Percentiles rank a stretch among this genome's conserved stretches.
Conservation (phyloP, 768 basidiomycete genomes). For the Butyriboletus loyo region DNA sequence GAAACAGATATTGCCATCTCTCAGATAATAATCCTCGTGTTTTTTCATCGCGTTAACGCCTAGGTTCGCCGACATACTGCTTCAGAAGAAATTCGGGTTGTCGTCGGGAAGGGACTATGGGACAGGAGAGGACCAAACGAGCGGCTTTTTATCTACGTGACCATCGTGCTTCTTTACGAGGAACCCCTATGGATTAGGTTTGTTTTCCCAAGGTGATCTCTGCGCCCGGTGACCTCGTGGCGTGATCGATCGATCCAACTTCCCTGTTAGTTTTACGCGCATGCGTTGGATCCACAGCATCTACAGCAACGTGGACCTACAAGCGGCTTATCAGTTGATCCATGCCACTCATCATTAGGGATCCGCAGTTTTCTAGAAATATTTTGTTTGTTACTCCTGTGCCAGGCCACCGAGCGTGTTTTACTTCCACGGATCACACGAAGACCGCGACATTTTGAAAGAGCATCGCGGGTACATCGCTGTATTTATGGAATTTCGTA, state of each 20-base stretch:
- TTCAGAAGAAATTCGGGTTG: background rate
- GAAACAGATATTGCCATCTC: constrained; percentile 52
- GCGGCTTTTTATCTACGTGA: constrained; percentile 14
- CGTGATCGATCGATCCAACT: background rate
- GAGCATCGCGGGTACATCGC: constrained; percentile 8
- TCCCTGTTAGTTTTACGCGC: background rate
- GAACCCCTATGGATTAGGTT: background rate
- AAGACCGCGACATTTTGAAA: background rate
- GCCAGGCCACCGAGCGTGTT: constrained; percentile 1
- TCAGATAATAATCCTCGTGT: constrained; percentile 46
- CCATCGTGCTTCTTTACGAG: constrained; percentile 3
- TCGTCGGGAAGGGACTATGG: background rate
- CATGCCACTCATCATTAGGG: background rate
- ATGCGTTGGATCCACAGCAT: background rate
- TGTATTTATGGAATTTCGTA: background rate
- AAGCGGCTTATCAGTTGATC: constrained; percentile 14
- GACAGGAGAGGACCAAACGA: background rate
- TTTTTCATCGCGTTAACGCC: constrained; percentile 20
- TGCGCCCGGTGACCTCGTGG: constrained; percentile 11
- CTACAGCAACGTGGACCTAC: constrained; percentile 25
- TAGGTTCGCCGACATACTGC: background rate
- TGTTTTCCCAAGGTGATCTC: constrained; percentile 17
- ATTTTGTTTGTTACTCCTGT: background rate
- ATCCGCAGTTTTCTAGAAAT: background rate
- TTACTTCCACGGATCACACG: constrained; percentile 10